Evolutionary conservation across 371 early-diverging fungal species (phyloP).

Genomic region (Lichtheimia hyalospora): DNA sequence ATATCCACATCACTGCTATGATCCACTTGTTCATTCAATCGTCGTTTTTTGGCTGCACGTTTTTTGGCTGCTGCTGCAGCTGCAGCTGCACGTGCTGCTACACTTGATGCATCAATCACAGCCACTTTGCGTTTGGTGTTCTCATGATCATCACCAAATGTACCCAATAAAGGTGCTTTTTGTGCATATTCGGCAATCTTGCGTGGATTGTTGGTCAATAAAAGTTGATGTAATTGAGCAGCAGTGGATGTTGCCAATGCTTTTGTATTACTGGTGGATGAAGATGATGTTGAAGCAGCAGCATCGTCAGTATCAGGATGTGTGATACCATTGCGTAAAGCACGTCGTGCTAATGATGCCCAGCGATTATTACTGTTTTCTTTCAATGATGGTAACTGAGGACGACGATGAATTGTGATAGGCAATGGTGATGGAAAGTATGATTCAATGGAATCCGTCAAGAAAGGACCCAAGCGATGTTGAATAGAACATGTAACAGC

Average conservation of each 20-base stretch:
- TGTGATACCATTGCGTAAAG: conserved; percentile 23
- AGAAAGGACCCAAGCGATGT: conserved; percentile 72
- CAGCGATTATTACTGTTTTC: conserved; percentile 27
- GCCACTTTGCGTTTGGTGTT: conserved; percentile 7
- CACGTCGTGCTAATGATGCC: conserved; percentile 34
- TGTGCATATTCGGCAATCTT: conserved; percentile 28
- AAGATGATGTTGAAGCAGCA: conserved; percentile 1
- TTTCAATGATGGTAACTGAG: background rate
- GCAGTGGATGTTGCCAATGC: conserved; percentile 9
- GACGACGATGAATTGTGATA: conserved; percentile 26
- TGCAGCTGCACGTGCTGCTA: conserved; percentile 1
- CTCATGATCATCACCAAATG: conserved; percentile 23
- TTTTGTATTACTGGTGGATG: conserved; percentile 1
- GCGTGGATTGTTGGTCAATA: conserved; percentile 29
- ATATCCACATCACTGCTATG: conserved; percentile 29
- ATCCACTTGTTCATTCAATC: conserved; percentile 7
- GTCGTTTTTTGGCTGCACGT: background rate
- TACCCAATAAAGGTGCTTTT: conserved; percentile 33
- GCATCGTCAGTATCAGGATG: conserved; percentile 1
- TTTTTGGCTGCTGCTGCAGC: background rate
- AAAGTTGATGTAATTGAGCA: conserved; percentile 22
- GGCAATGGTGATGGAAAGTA: conserved; percentile 78
- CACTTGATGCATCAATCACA: conserved; percentile 13
- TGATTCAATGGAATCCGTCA: conserved; percentile 71
- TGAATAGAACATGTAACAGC: conserved; percentile 84